These are phyloP conservation scores for Fusarium sp. DNA, from an alignment of 2,329 filamentous ascomycete genomes.

Conservation along the genomic window DNA sequence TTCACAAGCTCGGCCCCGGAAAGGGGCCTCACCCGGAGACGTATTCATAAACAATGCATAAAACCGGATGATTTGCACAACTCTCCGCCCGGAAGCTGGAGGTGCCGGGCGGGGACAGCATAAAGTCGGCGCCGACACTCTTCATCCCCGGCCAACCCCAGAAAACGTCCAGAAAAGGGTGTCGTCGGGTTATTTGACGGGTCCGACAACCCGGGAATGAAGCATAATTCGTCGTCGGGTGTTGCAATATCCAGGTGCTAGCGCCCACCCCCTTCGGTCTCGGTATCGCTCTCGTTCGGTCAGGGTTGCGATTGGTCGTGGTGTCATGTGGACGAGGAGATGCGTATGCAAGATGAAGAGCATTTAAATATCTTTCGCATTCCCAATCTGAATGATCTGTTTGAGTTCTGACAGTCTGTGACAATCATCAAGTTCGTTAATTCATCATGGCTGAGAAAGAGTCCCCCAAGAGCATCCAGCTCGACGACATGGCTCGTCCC, in stretches of 20 bases:
- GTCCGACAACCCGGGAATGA: constrained; percentile 3
- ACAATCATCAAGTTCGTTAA: not conserved
- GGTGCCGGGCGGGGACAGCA: constrained; percentile 26
- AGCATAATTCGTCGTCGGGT: not conserved
- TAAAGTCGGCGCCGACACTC: constrained; percentile 10
- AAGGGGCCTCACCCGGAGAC: constrained; percentile 9
- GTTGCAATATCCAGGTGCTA: not conserved
- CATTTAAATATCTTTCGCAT: constrained; percentile 16
- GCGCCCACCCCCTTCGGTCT: not conserved
- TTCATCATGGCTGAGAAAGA: constrained; percentile 15
- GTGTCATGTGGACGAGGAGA: not conserved
- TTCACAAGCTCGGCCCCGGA: not conserved
- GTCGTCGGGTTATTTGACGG: not conserved
- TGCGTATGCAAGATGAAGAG: not conserved
- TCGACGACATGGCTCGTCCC: constrained; percentile 18
- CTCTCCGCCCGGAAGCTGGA: constrained; percentile 6
- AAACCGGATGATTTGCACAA: constrained; percentile 16
- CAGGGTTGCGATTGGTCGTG: not conserved
- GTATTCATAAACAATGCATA: constrained; percentile 13
- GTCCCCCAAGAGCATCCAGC: not conserved
- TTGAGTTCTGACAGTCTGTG: not conserved
- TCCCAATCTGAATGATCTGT: not conserved
- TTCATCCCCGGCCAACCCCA: not conserved
- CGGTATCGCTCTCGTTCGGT: constrained; percentile 4
- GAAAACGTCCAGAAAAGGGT: not conserved